Evolutionary conservation across 2,329 filamentous ascomycete genomes (phyloP).

Genomic region (Dothideomycetes sp.): DNA sequence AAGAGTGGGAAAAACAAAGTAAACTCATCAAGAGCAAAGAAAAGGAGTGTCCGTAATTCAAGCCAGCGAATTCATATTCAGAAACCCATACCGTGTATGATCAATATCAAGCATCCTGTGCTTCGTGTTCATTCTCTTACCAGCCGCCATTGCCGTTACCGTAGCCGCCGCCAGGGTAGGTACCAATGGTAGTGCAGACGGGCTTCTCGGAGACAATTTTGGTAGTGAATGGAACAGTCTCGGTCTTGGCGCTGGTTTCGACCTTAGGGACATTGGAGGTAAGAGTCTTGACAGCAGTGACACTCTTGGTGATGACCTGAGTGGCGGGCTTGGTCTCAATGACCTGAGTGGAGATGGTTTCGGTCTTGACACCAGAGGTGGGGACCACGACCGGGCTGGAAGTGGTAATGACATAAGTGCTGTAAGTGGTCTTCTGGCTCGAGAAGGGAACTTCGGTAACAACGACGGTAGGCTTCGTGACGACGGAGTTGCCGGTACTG

Average conservation of each 20-base stretch:
- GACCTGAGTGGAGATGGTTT: constrained; percentile 1
- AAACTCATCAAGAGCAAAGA: too few species aligned
- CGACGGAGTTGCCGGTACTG: background rate
- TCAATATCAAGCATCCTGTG: too few species aligned
- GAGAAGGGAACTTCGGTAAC: background rate
- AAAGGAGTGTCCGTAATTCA: too few species aligned
- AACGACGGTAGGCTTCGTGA: background rate
- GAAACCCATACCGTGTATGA: too few species aligned
- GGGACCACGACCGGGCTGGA: background rate
- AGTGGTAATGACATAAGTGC: constrained; percentile 1
- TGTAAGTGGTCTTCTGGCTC: background rate
- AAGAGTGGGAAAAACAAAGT: too few species aligned
- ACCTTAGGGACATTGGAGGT: background rate
- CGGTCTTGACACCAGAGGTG: background rate
- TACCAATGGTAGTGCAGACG: background rate
- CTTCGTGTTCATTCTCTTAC: too few species aligned
- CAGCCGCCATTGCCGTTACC: background rate
- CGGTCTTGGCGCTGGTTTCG: background rate
- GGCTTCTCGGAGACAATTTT: background rate
- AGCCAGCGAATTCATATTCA: too few species aligned
- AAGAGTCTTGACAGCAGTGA: constrained; percentile 7
- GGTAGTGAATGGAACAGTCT: background rate
- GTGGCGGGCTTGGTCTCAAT: constrained; percentile 1
- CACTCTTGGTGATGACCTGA: background rate
- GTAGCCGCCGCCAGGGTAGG: background rate